phyloP scores from a whole-genome alignment of 2,329 filamentous ascomycete species.

The Zymoseptoria ardabiliae region DNA sequence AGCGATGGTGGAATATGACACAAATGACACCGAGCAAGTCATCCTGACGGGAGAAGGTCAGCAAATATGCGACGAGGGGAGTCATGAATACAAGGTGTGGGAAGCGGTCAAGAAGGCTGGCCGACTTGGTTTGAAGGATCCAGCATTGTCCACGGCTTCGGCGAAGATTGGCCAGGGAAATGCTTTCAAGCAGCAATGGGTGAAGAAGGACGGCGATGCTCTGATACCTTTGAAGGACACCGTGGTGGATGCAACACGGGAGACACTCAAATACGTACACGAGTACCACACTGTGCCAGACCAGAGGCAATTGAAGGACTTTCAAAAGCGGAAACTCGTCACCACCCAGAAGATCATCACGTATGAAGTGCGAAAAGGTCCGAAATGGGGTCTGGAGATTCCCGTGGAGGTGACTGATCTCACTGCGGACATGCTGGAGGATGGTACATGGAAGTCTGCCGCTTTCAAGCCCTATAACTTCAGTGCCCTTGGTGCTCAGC shows the following conservation, averaged over 20 bases:
- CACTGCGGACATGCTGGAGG: slow-evolving; percentile 84
- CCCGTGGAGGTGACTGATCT: slow-evolving; percentile 91
- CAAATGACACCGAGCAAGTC: slow-evolving; percentile 70
- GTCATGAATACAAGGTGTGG: slow-evolving; percentile 47
- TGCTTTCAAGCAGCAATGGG: slow-evolving; percentile 72
- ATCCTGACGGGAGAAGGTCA: slow-evolving; percentile 73
- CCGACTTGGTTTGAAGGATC: slow-evolving; percentile 40
- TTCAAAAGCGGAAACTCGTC: slow-evolving; percentile 89
- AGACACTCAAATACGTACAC: slow-evolving; percentile 67
- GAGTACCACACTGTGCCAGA: slow-evolving; percentile 63
- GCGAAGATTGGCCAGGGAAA: slow-evolving; percentile 88
- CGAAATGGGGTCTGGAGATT: slow-evolving; percentile 83
- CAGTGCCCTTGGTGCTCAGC: slow-evolving; percentile 59
- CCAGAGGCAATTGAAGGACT: slow-evolving; percentile 66
- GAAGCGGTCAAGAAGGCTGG: slow-evolving; percentile 40
- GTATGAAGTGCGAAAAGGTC: slow-evolving; percentile 77
- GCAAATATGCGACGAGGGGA: slow-evolving; percentile 53
- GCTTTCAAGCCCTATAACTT: slow-evolving; percentile 82
- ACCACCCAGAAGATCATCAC: slow-evolving; percentile 74
- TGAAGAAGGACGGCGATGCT: slow-evolving; percentile 54
- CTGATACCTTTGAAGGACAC: slow-evolving; percentile 55
- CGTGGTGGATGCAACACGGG: slow-evolving; percentile 71
- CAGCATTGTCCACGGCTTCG: slow-evolving; percentile 62
- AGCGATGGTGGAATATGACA: slow-evolving; percentile 80
- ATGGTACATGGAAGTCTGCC: slow-evolving; percentile 84